These are phyloP conservation scores for Elasticomyces elasticus DNA, from an alignment of 495 filamentous ascomycete genomes.

Conservation along the genomic window DNA sequence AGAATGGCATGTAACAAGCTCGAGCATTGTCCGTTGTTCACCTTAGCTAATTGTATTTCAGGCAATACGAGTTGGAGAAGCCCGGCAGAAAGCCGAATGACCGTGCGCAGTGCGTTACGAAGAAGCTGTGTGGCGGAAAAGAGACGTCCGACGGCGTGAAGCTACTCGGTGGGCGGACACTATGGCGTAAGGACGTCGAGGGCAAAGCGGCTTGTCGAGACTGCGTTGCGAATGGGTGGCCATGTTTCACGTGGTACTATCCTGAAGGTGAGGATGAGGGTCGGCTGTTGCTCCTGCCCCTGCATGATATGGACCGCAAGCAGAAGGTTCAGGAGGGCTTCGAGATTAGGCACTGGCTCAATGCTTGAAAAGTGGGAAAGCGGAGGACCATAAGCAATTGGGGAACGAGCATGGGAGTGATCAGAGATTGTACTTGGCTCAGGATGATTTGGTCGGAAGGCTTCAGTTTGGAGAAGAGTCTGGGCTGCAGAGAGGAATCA, in stretches of 20 bases:
- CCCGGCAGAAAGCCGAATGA: neutral
- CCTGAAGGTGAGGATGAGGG: neutral
- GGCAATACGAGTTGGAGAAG: neutral
- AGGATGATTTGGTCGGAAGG: too few species aligned
- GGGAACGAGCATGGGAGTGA: too few species aligned
- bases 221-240: conserved; percentile 3
- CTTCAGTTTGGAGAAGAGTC: too few species aligned
- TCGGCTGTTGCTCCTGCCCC: conserved; percentile 5
- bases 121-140: neutral
- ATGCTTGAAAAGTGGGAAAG: conserved; percentile 23
- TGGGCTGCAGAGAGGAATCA: too few species aligned
- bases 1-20: neutral
- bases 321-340: neutral
- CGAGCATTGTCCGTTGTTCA: neutral
- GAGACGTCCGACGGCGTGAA: neutral
- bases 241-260: conserved; percentile 7
- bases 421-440: too few species aligned
- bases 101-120: conserved; percentile 1
- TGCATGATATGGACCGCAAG: conserved; percentile 3
- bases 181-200: conserved; percentile 1
- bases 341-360: conserved; percentile 9
- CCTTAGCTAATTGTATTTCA: neutral
- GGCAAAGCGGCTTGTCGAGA: conserved; percentile 8
- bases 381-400: too few species aligned
- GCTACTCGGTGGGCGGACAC: neutral